Evolutionary conservation across 2,329 filamentous ascomycete genomes (phyloP), one percentile per base, ranked within the genome.

Genomic region (Penicillium palitans): DNA sequence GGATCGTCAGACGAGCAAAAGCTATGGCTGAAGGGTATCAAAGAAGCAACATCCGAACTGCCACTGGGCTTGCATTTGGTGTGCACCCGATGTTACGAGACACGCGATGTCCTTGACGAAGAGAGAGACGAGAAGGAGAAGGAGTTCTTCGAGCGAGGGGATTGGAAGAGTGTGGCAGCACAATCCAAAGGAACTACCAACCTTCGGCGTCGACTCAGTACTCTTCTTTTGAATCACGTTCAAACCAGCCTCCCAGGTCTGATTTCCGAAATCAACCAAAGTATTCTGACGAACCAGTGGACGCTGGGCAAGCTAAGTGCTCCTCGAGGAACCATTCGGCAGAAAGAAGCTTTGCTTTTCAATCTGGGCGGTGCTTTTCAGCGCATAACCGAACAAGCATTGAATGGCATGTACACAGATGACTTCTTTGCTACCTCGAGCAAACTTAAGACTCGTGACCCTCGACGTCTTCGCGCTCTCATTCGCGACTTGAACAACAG

Each of bases 41-140:
- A 66, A 27, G 81, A 82, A 41, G 68, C 80, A 44, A 73, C 78
- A 52, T 66, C 76, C 0, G 61, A 65, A 17, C 72, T 81, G 39
- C 70, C 74, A 31, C 71, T 83, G 0, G 81, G 81, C 3, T 83
- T 81, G 80, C 81, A 4, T 27, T 19, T 42, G 6, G 21, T 46
- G 17, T 52, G n/a, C 5, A 41, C n/a, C 6, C 25, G 5, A 31
- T 42, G 37, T 0, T 42, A 17, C n/a, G 40, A 15, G 17, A 35
- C 29, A 35, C 40, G 25, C 4, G 13, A 46, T 3, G 29, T 46
- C 3, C 24, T 7, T 7, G 19, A 33, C 1, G 21, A 31, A 10
- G 25, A 39, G 2, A 31, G 13, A 35, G 19, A 42, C 2, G 17
- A 51, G 7, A 35, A 7, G 7, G 37, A 55, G 17, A 31, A 33